Percentiles rank a stretch among this genome's conserved stretches.
These are phyloP conservation scores for Phyllosticta ampelicida DNA, from an alignment of 2,329 filamentous ascomycete genomes.

Conservation along the genomic window DNA sequence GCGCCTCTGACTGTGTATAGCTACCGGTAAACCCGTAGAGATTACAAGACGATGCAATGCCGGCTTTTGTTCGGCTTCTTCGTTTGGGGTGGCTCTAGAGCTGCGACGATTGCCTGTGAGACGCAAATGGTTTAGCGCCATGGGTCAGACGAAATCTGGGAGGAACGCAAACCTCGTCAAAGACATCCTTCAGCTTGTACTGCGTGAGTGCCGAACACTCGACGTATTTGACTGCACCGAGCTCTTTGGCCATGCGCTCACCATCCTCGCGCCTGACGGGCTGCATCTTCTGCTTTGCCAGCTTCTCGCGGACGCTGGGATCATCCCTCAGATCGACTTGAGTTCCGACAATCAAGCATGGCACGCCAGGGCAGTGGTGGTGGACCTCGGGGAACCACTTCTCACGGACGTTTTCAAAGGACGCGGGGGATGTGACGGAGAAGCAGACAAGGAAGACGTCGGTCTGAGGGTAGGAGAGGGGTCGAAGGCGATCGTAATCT, in stretches of 20 bases:
- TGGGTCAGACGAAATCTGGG: not conserved
- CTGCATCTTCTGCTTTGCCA: conserved; percentile 90
- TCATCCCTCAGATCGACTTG: conserved; percentile 95
- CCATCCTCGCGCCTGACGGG: conserved; percentile 89
- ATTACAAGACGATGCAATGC: conserved; percentile 28
- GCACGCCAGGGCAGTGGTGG: conserved; percentile 95
- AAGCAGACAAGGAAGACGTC: conserved; percentile 99
- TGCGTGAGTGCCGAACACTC: conserved; percentile 97
- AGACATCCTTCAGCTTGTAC: conserved; percentile 98
- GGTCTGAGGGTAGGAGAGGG: conserved; percentile 94
- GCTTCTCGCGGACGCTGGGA: conserved; percentile 74
- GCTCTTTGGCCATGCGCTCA: conserved; percentile 89
- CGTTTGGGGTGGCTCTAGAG: conserved; percentile 73
- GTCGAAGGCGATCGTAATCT: conserved; percentile 95
- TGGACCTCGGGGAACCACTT: conserved; percentile 99
- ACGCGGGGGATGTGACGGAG: conserved; percentile 92
- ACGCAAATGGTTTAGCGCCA: not conserved
- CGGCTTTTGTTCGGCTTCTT: conserved; percentile 44
- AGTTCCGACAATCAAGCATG: conserved; percentile 94
- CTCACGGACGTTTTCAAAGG: conserved; percentile 97
- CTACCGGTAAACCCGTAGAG: not conserved
- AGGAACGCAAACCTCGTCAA: conserved; percentile 68
- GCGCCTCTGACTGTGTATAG: not conserved
- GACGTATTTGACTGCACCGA: conserved; percentile 97
- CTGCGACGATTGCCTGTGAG: conserved; percentile 80